A percentile compares a stretch with the other conserved stretches of the same genome.
Evolutionary conservation across 768 basidiomycete species (phyloP).

Genomic region (Albatrellus ellisii): DNA sequence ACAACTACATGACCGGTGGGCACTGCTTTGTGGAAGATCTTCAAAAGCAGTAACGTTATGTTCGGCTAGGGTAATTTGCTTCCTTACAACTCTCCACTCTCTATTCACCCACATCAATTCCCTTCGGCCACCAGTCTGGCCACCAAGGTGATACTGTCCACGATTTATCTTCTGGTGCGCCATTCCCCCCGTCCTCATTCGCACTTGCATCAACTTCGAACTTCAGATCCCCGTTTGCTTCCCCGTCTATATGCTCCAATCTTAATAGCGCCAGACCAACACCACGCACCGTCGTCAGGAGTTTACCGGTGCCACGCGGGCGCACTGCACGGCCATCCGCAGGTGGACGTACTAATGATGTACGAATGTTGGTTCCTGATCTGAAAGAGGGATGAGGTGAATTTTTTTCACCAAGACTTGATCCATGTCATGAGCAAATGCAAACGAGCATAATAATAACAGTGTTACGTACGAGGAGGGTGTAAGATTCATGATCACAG

Average conservation of each 20-base stretch:
- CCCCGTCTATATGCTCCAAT: conserved; percentile 56
- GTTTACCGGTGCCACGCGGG: conserved; percentile 62
- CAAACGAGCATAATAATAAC: no score
- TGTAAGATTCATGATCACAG: conserved; percentile 44
- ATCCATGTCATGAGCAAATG: no score
- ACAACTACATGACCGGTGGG: no score
- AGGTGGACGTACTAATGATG: conserved; percentile 15
- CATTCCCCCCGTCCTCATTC: conserved; percentile 10
- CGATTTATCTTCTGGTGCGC: conserved; percentile 18
- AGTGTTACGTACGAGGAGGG: conserved; percentile 21
- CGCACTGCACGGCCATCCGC: conserved; percentile 22
- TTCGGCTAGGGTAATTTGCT: no score
- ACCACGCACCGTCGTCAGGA: conserved; percentile 44
- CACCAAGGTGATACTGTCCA: conserved; percentile 34
- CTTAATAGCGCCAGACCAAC: conserved; percentile 73
- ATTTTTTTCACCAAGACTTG: not conserved
- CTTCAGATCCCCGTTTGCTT: conserved; percentile 32
- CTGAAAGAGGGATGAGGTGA: not conserved
- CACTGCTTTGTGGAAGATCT: no score
- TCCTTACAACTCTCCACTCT: not conserved
- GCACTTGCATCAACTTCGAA: conserved; percentile 21
- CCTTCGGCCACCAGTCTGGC: conserved; percentile 44
- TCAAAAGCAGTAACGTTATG: no score
- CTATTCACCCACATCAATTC: not conserved
- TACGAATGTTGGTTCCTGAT: conserved; percentile 19